phyloP scores from a whole-genome alignment of 768 basidiomycete species.

The Erythrobasidium yunnanense region DNA sequence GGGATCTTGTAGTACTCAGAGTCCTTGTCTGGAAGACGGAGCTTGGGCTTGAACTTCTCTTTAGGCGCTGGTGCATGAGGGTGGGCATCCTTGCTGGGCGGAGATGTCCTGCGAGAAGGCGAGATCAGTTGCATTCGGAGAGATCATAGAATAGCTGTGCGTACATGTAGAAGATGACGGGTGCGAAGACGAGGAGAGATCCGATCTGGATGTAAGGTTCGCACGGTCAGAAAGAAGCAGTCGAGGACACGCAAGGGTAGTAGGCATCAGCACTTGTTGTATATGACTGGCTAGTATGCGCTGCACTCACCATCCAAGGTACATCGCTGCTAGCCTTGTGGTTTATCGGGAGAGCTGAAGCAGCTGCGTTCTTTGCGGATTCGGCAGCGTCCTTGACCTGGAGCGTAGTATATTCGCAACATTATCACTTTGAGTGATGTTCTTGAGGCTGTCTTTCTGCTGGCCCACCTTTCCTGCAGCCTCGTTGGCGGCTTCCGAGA shows the following conservation, averaged over 20 bases:
- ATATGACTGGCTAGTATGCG: neutral
- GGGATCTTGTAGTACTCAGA: neutral
- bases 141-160: neutral
- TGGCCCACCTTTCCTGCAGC: too few relatives aligned
- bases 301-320: slow-evolving; percentile 16
- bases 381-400: slow-evolving; percentile 21
- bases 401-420: neutral
- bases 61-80: neutral
- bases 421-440: too few relatives aligned
- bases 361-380: neutral
- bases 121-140: neutral
- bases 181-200: slow-evolving; percentile 22
- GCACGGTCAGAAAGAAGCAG: neutral
- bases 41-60: slow-evolving; percentile 26
- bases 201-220: neutral
- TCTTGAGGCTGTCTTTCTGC: too few relatives aligned
- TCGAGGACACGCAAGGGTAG: neutral
- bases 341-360: neutral
- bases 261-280: neutral
- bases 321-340: slow-evolving; percentile 22
- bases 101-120: slow-evolving; percentile 3
- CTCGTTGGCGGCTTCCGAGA: neutral
- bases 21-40: slow-evolving; percentile 3
- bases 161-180: neutral
- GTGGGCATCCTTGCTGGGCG: neutral